These are phyloP conservation scores for Crithidia sp. DNA, from an alignment of 208 protist species.

Conservation along the genomic window DNA sequence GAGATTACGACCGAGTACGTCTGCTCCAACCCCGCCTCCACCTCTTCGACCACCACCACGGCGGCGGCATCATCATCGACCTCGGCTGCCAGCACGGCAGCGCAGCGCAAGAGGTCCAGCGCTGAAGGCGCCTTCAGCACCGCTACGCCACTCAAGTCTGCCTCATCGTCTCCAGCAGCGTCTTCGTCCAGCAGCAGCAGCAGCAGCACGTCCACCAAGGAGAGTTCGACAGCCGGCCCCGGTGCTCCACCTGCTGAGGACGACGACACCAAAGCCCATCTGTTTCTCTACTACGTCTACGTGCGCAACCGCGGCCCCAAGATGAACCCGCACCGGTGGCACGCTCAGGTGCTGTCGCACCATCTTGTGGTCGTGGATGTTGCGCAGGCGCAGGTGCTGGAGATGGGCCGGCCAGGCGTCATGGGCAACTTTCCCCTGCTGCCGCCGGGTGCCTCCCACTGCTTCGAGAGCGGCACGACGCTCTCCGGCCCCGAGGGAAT, in stretches of 20 bases:
- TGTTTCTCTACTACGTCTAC: slow-evolving; percentile 86
- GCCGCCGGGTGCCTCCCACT: slow-evolving; percentile 76
- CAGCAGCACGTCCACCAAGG: neutral
- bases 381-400: slow-evolving; percentile 43
- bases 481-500: slow-evolving; percentile 61
- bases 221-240: neutral
- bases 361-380: slow-evolving; percentile 76
- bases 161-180: neutral
- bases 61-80: neutral
- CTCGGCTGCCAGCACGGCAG: neutral
- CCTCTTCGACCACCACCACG: neutral
- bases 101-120: neutral
- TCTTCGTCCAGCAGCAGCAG: neutral
- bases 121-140: slow-evolving; percentile 14
- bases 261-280: slow-evolving; percentile 29
- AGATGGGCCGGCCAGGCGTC: slow-evolving; percentile 79
- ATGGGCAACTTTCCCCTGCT: slow-evolving; percentile 79
- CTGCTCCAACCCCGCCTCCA: slow-evolving; percentile 40
- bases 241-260: slow-evolving; percentile 6
- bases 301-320: slow-evolving; percentile 67
- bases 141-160: slow-evolving; percentile 29
- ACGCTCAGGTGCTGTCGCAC: slow-evolving; percentile 80
- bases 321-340: slow-evolving; percentile 72
- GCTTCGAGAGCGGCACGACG: slow-evolving; percentile 72
- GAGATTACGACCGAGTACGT: slow-evolving; percentile 79